Evolutionary conservation across 2,329 filamentous ascomycete genomes (phyloP), one percentile per base, ranked within the genome.

Genomic region (Cercospora brassicicola): DNA sequence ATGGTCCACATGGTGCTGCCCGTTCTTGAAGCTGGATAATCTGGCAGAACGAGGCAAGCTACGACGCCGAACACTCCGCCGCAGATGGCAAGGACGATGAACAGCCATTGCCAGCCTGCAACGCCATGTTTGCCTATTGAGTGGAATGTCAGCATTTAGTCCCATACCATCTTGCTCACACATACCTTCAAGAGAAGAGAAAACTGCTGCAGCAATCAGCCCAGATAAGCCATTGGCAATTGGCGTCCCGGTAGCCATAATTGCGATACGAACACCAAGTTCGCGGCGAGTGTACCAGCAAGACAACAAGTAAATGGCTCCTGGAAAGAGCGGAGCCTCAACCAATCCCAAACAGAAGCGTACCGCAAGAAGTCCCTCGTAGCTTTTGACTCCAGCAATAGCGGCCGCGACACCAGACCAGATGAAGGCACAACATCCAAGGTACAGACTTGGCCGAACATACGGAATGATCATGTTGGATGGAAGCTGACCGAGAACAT

Each of bases 401-500:
- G 83, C 80, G 0, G 75, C 76, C 0, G 80, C 82, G 10, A 82
- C 77, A 0, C 77, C 69, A 10, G 80, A 80, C 80, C 81, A 83
- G 2, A 78, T 59, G 1, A 81, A 78, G 74, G 85, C 85, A 0
- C 82, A 82, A 0, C 78, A 75, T 0, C 84, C 81, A 1, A 89
- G 80, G 68, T 87, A 89, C 0, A 85, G 65, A 1, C 84, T 85
- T 0, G 87, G 87, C 9, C 82, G 80, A 31, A 87, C 78, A 2
- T 84, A 79, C 0, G 86, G 88, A 2, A 89, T 78, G 0, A 87
- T 73, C 66, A 89, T 79, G 68, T 89, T 90, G 0, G 86, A 88
- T 0, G 87, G 88, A 0, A 89, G 77, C 74, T 89, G 87, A 83
- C 89, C 88, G 11, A 88, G 77, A 0, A 89, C 78, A 71, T 89